These are phyloP conservation scores for Plenodomus lindquistii DNA, from an alignment of 2,329 filamentous ascomycete genomes.

Conservation along the genomic window DNA sequence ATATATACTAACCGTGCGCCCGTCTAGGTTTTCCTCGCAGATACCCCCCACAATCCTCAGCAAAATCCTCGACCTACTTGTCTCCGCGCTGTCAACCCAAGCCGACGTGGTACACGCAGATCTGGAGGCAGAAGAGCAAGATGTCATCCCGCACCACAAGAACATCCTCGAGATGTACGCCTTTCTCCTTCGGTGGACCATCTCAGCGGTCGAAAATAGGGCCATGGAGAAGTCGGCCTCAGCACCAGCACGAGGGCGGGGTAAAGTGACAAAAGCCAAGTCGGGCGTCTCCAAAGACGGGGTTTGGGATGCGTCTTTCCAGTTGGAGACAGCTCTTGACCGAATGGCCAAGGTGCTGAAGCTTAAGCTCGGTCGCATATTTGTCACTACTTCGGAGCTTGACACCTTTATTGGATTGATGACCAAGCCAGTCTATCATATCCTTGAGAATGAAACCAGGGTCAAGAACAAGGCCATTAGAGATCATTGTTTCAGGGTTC, in stretches of 20 bases:
- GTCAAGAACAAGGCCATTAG: conserved; percentile 86
- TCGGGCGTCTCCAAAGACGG: conserved; percentile 65
- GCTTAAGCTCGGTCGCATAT: conserved; percentile 88
- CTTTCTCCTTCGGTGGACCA: conserved; percentile 92
- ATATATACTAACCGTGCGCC: conserved; percentile 64
- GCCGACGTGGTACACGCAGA: conserved; percentile 84
- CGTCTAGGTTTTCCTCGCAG: conserved; percentile 76
- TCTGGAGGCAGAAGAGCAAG: conserved; percentile 86
- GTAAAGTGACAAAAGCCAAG: conserved; percentile 74
- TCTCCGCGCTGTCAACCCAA: conserved; percentile 82
- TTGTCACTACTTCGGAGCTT: conserved; percentile 92
- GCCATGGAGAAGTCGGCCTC: conserved; percentile 84
- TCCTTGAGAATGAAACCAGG: conserved; percentile 90
- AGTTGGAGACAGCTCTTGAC: conserved; percentile 86
- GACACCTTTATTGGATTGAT: conserved; percentile 93
- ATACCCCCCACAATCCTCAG: conserved; percentile 82
- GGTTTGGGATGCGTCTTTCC: conserved; percentile 84
- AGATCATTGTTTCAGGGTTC: conserved; percentile 96
- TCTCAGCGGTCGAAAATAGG: conserved; percentile 92
- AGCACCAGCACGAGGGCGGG: conserved; percentile 70
- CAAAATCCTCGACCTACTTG: conserved; percentile 90
- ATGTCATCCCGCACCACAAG: conserved; percentile 80
- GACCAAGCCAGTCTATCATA: conserved; percentile 88
- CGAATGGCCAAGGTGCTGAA: conserved; percentile 96
- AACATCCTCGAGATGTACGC: conserved; percentile 90